phyloP scores from a whole-genome alignment of 306 rosid genomes.

The Pyrus pyrifolia region DNA sequence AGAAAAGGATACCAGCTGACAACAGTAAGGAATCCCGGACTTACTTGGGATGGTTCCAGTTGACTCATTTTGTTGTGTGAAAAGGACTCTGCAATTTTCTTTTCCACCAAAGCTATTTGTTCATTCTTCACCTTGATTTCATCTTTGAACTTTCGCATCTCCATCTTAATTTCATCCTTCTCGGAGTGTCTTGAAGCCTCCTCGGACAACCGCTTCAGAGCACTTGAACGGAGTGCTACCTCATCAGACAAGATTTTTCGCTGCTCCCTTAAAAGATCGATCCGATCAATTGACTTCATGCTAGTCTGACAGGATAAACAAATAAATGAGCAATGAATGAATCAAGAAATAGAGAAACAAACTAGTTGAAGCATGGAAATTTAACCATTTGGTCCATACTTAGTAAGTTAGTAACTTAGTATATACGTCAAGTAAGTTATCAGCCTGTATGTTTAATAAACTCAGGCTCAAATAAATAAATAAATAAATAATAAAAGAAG shows the following conservation, averaged over 20 bases:
- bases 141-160: constrained; percentile 60
- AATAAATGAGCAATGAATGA: constrained; percentile 1
- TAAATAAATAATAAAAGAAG: neutral
- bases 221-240: constrained; percentile 87
- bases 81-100: constrained; percentile 56
- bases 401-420: too few species aligned
- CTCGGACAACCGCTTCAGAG: constrained; percentile 83
- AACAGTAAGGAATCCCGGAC: constrained; percentile 19
- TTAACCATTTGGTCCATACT: neutral
- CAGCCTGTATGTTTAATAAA: neutral
- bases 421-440: neutral
- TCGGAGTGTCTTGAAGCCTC: constrained; percentile 68
- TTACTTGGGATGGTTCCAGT: constrained; percentile 66
- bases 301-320: constrained; percentile 48
- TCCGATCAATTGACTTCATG: constrained; percentile 67
- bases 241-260: constrained; percentile 81
- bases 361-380: neutral
- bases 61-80: constrained; percentile 47
- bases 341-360: neutral
- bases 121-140: constrained; percentile 69
- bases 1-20: neutral
- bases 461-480: neutral
- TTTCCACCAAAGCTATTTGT: constrained; percentile 78
- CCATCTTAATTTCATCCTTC: constrained; percentile 66
- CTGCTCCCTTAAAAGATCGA: constrained; percentile 91